A percentile compares a stretch with the other conserved stretches of the same genome.
Evolutionary conservation across 306 rosid species (phyloP).

Genomic region (Cicer chorassanicum): DNA sequence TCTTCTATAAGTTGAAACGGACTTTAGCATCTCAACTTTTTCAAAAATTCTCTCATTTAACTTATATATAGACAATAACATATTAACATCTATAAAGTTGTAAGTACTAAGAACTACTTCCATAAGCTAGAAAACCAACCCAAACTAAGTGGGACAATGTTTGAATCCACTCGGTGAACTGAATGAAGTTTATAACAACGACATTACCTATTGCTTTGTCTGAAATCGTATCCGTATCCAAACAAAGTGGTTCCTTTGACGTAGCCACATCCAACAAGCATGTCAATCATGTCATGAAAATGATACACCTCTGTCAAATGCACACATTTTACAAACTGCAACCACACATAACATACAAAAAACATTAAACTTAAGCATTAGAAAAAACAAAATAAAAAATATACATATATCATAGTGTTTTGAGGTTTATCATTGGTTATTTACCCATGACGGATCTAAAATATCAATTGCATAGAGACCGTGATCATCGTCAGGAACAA

Average conservation of each 20-base stretch:
- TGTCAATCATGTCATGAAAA: conserved; percentile 87
- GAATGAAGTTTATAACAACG: neutral
- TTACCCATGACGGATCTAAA: conserved; percentile 79
- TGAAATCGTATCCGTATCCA: conserved; percentile 94
- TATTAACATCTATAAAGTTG: neutral
- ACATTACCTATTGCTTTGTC: conserved; percentile 88
- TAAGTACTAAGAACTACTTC: neutral
- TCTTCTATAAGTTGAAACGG: neutral
- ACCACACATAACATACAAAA: conserved; percentile 35
- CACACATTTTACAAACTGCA: conserved; percentile 72
- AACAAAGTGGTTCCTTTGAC: conserved; percentile 91
- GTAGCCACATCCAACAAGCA: conserved; percentile 83
- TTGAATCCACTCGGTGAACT: conserved; percentile 8
- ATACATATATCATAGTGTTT: neutral
- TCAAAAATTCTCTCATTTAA: neutral
- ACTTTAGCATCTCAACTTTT: neutral
- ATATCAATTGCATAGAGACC: conserved; percentile 94
- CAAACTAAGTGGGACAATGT: neutral
- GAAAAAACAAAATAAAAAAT: neutral
- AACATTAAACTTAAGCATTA: neutral
- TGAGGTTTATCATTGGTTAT: neutral
- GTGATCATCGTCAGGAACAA: conserved; percentile 77
- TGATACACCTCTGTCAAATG: conserved; percentile 78
- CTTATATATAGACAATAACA: neutral
- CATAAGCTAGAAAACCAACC: neutral